phyloP scores from a whole-genome alignment of 225 moss, liverwort and hornwort genomes.

The Antitrichia curtipendula region DNA sequence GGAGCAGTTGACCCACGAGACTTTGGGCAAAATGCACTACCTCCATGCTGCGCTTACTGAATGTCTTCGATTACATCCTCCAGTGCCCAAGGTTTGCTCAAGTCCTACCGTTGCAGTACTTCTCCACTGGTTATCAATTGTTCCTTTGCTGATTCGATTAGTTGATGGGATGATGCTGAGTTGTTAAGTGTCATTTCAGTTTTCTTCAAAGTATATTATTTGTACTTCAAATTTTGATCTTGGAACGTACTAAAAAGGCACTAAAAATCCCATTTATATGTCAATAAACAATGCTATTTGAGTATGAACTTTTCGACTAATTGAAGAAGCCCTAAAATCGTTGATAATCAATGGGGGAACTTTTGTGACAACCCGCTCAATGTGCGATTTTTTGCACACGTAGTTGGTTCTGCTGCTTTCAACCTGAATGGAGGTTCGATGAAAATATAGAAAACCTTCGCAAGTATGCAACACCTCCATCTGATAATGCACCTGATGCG shows the following conservation, averaged over 20 bases:
- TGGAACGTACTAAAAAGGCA: background rate
- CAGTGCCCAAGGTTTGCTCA: slow-evolving; percentile 45
- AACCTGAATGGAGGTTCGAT: background rate
- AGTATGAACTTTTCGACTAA: background rate
- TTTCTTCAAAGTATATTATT: too few species aligned
- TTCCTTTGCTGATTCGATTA: background rate
- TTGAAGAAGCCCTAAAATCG: background rate
- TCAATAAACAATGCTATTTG: background rate
- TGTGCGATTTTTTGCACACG: background rate
- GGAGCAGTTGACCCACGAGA: slow-evolving; percentile 31
- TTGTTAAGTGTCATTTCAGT: background rate
- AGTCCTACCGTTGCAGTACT: background rate
- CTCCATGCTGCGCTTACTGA: slow-evolving; percentile 57
- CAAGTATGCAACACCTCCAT: background rate
- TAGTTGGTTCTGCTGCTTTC: background rate
- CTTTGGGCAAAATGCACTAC: slow-evolving; percentile 48
- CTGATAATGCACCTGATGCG: background rate
- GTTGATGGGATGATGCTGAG: background rate
- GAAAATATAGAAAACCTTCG: background rate
- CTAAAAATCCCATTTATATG: background rate
- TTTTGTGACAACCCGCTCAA: background rate
- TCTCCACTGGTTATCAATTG: background rate
- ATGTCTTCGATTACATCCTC: slow-evolving; percentile 60
- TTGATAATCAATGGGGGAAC: background rate
- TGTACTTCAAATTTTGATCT: background rate